These are phyloP conservation scores for Isabelozyma rhagii DNA, from an alignment of 805 yeast genomes.

Conservation along the genomic window DNA sequence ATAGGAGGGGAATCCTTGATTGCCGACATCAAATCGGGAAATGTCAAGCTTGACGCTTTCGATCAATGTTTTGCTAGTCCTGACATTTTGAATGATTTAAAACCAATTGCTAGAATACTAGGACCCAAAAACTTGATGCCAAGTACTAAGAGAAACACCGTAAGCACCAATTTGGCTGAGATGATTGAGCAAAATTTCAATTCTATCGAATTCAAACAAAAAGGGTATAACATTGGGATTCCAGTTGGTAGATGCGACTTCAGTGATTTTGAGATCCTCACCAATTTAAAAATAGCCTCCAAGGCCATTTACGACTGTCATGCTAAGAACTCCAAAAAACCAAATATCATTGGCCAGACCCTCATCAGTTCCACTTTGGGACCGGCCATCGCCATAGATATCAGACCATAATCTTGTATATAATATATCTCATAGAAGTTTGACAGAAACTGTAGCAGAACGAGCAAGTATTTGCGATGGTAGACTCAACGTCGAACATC, in stretches of 20 bases:
- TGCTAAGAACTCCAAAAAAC: slow-evolving; percentile 62
- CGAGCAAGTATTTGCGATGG: too few relatives aligned
- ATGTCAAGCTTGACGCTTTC: slow-evolving; percentile 47
- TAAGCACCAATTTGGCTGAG: slow-evolving; percentile 57
- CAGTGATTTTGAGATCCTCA: slow-evolving; percentile 69
- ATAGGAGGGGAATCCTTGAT: slow-evolving; percentile 73
- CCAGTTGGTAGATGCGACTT: slow-evolving; percentile 78
- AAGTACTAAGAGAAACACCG: slow-evolving; percentile 79
- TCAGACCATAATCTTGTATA: slow-evolving; percentile 11
- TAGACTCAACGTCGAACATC: too few relatives aligned
- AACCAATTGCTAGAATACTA: slow-evolving; percentile 68
- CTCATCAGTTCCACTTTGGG: slow-evolving; percentile 69
- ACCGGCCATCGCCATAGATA: slow-evolving; percentile 68
- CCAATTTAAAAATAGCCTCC: slow-evolving; percentile 57
- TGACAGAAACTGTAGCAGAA: too few relatives aligned
- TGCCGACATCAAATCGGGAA: slow-evolving; percentile 52
- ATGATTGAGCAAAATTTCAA: slow-evolving; percentile 59
- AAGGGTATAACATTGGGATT: slow-evolving; percentile 54
- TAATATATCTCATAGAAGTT: not conserved
- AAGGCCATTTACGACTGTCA: slow-evolving; percentile 55
- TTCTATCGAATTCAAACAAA: slow-evolving; percentile 76
- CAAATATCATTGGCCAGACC: slow-evolving; percentile 68
- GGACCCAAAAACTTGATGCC: slow-evolving; percentile 95
- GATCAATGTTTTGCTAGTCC: slow-evolving; percentile 85
- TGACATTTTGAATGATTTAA: slow-evolving; percentile 63